Percentiles rank a stretch among this genome's conserved stretches.
Evolutionary conservation across 352 stramenopile genomes (phyloP).

Genomic region (Plasmopara halstedii): DNA sequence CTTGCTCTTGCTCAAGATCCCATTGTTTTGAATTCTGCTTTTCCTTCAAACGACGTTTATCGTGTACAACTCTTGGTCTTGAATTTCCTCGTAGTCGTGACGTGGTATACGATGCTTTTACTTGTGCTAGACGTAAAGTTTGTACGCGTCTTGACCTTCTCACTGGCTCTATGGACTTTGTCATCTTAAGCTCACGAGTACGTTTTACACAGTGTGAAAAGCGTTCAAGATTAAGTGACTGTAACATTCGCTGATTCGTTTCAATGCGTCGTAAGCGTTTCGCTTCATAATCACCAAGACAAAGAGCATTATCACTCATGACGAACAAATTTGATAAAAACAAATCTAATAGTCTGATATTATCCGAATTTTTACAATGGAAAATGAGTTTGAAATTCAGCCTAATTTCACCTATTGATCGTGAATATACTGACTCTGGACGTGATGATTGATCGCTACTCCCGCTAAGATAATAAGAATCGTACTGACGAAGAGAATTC

Average conservation of each 20-base stretch:
- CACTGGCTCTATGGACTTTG: not conserved
- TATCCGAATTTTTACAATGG: not conserved
- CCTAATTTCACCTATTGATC: not conserved
- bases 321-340: not conserved
- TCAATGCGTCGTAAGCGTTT: slow-evolving; percentile 1
- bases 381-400: not conserved
- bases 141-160: not conserved
- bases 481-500: slow-evolving; percentile 3
- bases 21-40: not conserved
- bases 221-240: not conserved
- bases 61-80: not conserved
- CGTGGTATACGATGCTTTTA: no score
- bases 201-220: not conserved
- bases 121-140: not conserved
- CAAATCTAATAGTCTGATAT: no score
- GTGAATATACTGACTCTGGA: slow-evolving; percentile 10
- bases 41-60: not conserved
- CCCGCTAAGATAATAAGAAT: slow-evolving; percentile 1
- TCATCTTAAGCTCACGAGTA: not conserved
- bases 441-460: not conserved
- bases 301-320: not conserved
- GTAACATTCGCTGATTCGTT: not conserved
- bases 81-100: not conserved
- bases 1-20: not conserved
- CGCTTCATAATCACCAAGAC: not conserved